Conservation (phyloP, 768 basidiomycete species). For the Boletus sp. region DNA sequence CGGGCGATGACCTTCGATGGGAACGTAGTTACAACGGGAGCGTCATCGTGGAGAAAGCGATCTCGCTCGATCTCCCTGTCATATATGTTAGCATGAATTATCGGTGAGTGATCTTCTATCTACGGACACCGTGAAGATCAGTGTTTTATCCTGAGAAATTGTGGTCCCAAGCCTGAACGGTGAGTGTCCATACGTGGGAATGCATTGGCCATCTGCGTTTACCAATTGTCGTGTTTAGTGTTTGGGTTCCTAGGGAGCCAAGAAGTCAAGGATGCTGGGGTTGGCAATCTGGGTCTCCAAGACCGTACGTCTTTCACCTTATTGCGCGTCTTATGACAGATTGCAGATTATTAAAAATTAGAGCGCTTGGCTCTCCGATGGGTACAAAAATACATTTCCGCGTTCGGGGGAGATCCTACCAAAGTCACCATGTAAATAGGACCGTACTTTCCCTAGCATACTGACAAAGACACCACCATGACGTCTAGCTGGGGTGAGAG, state of each 20-base stretch:
- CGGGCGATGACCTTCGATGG: not conserved
- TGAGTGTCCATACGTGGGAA: not conserved
- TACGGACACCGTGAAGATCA: not conserved
- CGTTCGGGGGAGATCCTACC: no score
- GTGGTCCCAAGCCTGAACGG: not conserved
- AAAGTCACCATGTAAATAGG: slow-evolving; percentile 50
- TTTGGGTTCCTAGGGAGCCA: no score
- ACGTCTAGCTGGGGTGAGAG: no score
- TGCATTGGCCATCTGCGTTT: not conserved
- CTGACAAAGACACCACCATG: not conserved
- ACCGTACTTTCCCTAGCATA: not conserved
- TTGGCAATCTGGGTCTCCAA: no score
- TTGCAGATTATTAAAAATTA: slow-evolving; percentile 3
- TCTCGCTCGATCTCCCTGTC: slow-evolving; percentile 31
- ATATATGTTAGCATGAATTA: slow-evolving; percentile 42
- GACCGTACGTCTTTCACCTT: slow-evolving; percentile 19
- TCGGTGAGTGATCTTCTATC: slow-evolving; percentile 26
- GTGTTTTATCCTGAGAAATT: not conserved
- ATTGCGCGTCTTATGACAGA: not conserved
- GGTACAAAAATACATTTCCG: no score
- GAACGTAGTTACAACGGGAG: slow-evolving; percentile 14
- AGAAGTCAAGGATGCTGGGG: no score
- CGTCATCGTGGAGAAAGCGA: slow-evolving; percentile 31
- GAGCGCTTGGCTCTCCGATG: no score
- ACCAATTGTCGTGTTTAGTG: no score